Evolutionary conservation across 2,329 filamentous ascomycete species (phyloP).

Genomic region (Colletotrichum tofieldiae): DNA sequence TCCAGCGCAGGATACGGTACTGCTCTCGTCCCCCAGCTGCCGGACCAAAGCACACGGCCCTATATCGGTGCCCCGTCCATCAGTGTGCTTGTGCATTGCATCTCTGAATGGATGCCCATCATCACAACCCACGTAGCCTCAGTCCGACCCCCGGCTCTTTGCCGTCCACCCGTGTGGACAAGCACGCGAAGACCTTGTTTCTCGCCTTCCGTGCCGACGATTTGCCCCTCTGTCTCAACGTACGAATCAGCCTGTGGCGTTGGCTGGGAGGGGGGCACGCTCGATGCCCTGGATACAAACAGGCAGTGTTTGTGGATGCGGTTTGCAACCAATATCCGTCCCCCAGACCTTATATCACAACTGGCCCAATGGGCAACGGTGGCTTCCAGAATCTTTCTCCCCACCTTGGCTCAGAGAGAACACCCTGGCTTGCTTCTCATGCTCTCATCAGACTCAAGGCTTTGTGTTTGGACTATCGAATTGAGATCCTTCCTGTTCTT

Average conservation of each 20-base stretch:
- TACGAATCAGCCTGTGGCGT: not conserved
- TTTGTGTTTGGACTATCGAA: not conserved
- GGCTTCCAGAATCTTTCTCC: not conserved
- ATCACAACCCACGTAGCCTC: slow-evolving; percentile 12
- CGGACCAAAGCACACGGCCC: slow-evolving; percentile 7
- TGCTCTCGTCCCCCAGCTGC: not conserved
- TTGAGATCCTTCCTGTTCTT: not conserved
- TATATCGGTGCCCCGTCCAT: slow-evolving; percentile 1
- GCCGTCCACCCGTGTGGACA: not conserved
- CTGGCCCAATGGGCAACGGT: not conserved
- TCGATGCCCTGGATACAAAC: slow-evolving; percentile 2
- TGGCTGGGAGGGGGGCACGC: not conserved
- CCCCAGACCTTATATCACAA: not conserved
- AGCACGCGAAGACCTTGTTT: slow-evolving; percentile 27
- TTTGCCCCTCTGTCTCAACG: slow-evolving; percentile 9
- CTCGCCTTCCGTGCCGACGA: slow-evolving; percentile 9
- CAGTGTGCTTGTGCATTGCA: slow-evolving; percentile 24
- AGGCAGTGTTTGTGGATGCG: slow-evolving; percentile 12
- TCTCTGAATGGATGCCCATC: slow-evolving; percentile 19
- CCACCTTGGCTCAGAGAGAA: not conserved
- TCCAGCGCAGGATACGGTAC: not conserved
- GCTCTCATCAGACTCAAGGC: not conserved
- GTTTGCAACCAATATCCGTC: not conserved
- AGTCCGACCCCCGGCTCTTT: slow-evolving; percentile 14
- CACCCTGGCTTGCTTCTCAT: not conserved